phyloP scores from a whole-genome alignment of 768 basidiomycete species.

The Kwoniella bestiolae region DNA sequence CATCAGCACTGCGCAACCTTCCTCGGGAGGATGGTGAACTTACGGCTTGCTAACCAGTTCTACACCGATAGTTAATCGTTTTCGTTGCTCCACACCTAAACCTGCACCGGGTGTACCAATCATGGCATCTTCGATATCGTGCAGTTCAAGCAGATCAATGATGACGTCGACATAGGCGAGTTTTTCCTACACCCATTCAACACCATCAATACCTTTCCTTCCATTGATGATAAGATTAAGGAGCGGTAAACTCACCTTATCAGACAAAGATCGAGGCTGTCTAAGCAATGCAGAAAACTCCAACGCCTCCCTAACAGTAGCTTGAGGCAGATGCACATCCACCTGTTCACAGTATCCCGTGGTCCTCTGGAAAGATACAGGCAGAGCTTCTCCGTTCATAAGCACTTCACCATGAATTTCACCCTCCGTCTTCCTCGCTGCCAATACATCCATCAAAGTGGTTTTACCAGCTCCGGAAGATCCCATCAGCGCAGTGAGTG shows the following conservation, averaged over 20 bases:
- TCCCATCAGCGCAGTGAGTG: slow-evolving; percentile 83
- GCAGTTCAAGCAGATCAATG: slow-evolving; percentile 54
- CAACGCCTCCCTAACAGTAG: slow-evolving; percentile 63
- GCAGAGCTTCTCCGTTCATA: slow-evolving; percentile 58
- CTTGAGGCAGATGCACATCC: slow-evolving; percentile 66
- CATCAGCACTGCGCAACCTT: not conserved
- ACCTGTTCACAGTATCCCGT: slow-evolving; percentile 58
- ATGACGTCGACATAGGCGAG: slow-evolving; percentile 59
- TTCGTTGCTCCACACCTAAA: slow-evolving; percentile 50
- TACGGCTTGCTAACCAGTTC: slow-evolving; percentile 54
- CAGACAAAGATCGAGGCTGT: slow-evolving; percentile 52
- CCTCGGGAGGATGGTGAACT: slow-evolving; percentile 18
- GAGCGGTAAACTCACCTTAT: slow-evolving; percentile 10
- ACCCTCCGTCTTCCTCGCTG: slow-evolving; percentile 45
- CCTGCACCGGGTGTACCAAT: slow-evolving; percentile 64
- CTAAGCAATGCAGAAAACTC: slow-evolving; percentile 59
- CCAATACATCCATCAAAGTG: slow-evolving; percentile 50
- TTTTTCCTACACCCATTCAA: slow-evolving; percentile 52
- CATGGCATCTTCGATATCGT: slow-evolving; percentile 71
- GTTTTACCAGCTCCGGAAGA: slow-evolving; percentile 54
- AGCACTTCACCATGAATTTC: slow-evolving; percentile 58
- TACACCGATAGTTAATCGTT: slow-evolving; percentile 53
- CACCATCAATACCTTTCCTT: too few relatives aligned
- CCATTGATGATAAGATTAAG: too few relatives aligned
- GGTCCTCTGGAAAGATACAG: slow-evolving; percentile 58